Conservation (phyloP, 2,329 filamentous ascomycete genomes). For the Colletotrichum simmondsii region DNA sequence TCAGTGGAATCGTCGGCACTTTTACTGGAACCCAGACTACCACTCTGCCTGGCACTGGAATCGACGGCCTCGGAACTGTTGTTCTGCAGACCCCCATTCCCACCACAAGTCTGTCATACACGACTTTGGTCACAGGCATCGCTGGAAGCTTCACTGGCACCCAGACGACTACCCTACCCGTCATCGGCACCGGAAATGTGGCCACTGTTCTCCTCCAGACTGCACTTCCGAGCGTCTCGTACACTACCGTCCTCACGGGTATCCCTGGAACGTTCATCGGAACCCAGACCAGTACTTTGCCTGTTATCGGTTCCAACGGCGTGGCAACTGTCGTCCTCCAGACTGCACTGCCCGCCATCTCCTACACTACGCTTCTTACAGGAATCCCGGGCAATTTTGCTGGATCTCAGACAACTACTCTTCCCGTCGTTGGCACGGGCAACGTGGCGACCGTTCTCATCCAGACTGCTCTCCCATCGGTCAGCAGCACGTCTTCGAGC, state of each 20-base stretch:
- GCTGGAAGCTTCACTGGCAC: conserved; percentile 8
- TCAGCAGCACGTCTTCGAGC: background rate
- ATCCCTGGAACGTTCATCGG: background rate
- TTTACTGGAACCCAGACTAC: conserved; percentile 14
- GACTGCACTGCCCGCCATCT: background rate
- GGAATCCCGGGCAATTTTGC: background rate
- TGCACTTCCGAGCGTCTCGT: background rate
- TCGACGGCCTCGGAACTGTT: background rate
- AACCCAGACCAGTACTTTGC: background rate
- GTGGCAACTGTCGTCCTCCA: background rate
- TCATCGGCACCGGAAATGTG: background rate
- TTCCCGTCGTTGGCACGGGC: background rate
- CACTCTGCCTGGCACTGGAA: background rate
- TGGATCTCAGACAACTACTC: background rate
- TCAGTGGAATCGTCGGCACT: conserved; percentile 2
- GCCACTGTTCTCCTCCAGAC: conserved; percentile 16
- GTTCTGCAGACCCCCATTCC: conserved; percentile 21
- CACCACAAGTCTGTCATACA: background rate
- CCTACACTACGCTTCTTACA: background rate
- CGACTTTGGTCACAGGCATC: conserved; percentile 8
- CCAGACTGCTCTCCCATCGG: background rate
- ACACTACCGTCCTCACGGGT: background rate
- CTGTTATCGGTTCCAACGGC: background rate
- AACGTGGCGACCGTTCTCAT: conserved; percentile 4
- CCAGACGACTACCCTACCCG: background rate